Percentiles rank a stretch among this genome's conserved stretches.
Conservation (phyloP, 2,329 filamentous ascomycete species). For the Sarocladium strictum region DNA sequence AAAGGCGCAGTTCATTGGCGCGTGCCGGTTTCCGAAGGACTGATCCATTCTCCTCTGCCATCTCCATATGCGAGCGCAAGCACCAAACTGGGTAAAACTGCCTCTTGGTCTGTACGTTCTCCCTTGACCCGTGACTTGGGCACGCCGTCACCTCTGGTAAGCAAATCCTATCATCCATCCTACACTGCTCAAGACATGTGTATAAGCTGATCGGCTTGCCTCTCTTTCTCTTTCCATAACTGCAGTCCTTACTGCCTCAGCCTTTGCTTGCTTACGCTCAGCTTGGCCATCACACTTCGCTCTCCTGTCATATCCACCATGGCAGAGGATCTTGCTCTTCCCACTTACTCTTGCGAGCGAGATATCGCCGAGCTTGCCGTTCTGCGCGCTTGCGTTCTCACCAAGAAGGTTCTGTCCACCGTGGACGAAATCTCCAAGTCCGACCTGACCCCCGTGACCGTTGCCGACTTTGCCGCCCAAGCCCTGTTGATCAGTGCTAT, state of each 20-base stretch:
- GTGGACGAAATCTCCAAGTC: conserved; percentile 48
- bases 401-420: conserved; percentile 38
- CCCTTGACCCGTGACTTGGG: conserved; percentile 2
- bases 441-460: conserved; percentile 55
- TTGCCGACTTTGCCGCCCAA: conserved; percentile 59
- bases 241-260: not conserved
- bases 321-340: no score
- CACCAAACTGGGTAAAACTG: not conserved
- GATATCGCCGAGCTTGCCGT: conserved; percentile 38
- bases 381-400: conserved; percentile 50
- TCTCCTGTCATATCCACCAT: conserved; percentile 14
- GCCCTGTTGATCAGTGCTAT: conserved; percentile 54
- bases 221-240: not conserved
- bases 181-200: not conserved
- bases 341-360: conserved; percentile 22
- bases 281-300: not conserved
- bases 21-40: no score
- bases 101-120: not conserved
- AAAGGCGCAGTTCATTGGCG: no score
- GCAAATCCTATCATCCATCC: not conserved
- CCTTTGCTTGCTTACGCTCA: not conserved
- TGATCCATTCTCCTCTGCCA: not conserved
- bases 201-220: not conserved
- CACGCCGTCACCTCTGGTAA: conserved; percentile 3
- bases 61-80: not conserved